Base-by-base conservation (phyloP, 306 rosid genomes). In the Sicyos baderoa region DNA sequence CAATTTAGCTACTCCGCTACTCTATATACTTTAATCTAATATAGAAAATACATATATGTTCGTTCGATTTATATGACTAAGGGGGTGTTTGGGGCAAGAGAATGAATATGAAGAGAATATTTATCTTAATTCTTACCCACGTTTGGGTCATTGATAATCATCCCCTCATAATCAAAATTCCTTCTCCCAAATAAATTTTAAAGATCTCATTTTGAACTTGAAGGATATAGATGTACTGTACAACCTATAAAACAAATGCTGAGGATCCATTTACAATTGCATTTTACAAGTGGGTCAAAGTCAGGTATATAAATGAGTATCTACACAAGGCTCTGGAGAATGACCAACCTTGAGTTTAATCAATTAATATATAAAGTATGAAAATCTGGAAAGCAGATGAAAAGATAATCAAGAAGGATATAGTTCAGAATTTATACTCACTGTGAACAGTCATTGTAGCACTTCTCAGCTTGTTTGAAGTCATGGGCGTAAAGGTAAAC, bases 401-500 rank as follows among this genome's bases (percentile, higher is more conserved):
- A 55, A 8, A 59, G 44, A 37, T 9, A 37, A 19, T 73, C 42
- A 44, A 44, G 9, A 3, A 32, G 12, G 3, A 66, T 16, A 55
- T 42, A 55, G 37, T 66, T 15, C 55, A 75, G 71, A 61, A 65
- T 42, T 56, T 70, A 11, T 75, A 84, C 97, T 84, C 81, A 90
- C 99, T 90, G 97, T 57, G 83, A 84, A 58, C 97, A 90, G 83
- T 93, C 99, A 72, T 90, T 88, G 78, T 84, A 93, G 85, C 96
- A 90, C 84, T 90, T 80, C 81, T 93, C 94, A 54, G 99, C 99
- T 86, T 93, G 90, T 79, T 84, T 86, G 75, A 86, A 80, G 83
- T 93, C 94, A 77, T 86, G 84, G 29, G 90, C 86, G 70, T 90
- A 93, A 51, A 93, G 90, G 85, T 90, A 83, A 77, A 90, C 69